These are phyloP conservation scores for Volvariella surrecta DNA, from an alignment of 1,284 basidiomycete species.

Conservation along the genomic window DNA sequence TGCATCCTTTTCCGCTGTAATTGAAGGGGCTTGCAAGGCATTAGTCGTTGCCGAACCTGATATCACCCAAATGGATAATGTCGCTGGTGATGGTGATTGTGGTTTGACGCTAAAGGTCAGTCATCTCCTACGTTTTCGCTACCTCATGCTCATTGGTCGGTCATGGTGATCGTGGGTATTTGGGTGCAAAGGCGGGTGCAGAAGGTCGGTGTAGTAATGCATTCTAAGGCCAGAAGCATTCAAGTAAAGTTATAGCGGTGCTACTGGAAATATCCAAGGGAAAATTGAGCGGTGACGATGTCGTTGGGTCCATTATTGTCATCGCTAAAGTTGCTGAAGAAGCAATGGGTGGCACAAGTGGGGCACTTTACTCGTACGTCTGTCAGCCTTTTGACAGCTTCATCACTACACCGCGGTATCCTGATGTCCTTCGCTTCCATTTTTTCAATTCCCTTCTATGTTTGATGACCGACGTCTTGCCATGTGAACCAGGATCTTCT, in stretches of 20 bases:
- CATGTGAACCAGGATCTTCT: conserved; percentile 60
- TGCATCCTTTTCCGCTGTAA: conserved; percentile 41
- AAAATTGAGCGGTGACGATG: conserved; percentile 50
- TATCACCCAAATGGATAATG: conserved; percentile 84
- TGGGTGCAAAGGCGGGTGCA: conserved; percentile 21
- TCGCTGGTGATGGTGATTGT: conserved; percentile 63
- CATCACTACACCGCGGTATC: background rate
- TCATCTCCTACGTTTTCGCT: conserved; percentile 18
- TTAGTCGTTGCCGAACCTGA: conserved; percentile 78
- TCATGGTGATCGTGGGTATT: too few relatives aligned
- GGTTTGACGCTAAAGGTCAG: conserved; percentile 80
- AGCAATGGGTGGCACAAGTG: conserved; percentile 89
- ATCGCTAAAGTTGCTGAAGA: conserved; percentile 76
- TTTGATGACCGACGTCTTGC: background rate
- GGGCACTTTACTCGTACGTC: conserved; percentile 81
- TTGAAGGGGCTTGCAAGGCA: conserved; percentile 61
- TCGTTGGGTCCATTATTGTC: conserved; percentile 52
- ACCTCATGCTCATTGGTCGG: background rate
- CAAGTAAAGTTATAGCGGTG: conserved; percentile 32
- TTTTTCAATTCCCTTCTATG: conserved; percentile 1
- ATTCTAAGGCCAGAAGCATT: background rate
- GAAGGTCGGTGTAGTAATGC: conserved; percentile 18
- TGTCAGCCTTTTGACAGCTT: background rate
- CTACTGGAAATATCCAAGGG: conserved; percentile 39
- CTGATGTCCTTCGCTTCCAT: background rate